Evolutionary conservation across 768 basidiomycete genomes (phyloP).

Genomic region (button mushroom (Agaricus bisporus)): DNA sequence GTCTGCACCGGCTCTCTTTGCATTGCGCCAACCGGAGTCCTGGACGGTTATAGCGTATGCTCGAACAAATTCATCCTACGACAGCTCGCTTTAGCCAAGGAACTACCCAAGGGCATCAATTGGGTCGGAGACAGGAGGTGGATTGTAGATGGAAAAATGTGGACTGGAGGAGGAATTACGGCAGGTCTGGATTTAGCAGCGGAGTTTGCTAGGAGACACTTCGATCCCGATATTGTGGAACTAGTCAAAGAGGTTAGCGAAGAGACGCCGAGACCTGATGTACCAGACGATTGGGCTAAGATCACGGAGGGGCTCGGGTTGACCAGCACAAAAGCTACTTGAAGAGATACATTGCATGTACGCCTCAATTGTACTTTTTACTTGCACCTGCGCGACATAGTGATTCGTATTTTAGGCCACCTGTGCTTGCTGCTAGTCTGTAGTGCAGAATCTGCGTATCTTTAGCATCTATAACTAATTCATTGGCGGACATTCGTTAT

Average conservation of each 20-base stretch:
- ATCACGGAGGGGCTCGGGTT: slow-evolving; percentile 19
- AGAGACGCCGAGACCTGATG: slow-evolving; percentile 19
- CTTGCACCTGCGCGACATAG: too few species aligned
- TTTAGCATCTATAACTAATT: too few species aligned
- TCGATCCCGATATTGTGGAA: slow-evolving; percentile 18
- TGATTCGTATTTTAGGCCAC: too few species aligned
- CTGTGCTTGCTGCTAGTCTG: too few species aligned
- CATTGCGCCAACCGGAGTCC: slow-evolving; percentile 18
- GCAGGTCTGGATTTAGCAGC: slow-evolving; percentile 23
- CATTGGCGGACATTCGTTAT: too few species aligned
- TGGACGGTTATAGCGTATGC: slow-evolving; percentile 20
- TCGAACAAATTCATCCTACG: slow-evolving; percentile 18
- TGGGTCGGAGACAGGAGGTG: slow-evolving; percentile 24
- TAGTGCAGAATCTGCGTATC: too few species aligned
- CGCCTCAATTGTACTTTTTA: too few species aligned
- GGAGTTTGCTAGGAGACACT: slow-evolving; percentile 20
- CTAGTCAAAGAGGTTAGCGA: slow-evolving; percentile 17
- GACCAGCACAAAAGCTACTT: neutral
- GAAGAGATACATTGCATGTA: too few species aligned
- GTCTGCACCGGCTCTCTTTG: slow-evolving; percentile 21
- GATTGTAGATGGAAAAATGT: slow-evolving; percentile 22
- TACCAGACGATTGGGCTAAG: slow-evolving; percentile 20
- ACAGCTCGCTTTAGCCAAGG: neutral
- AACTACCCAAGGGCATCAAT: slow-evolving; percentile 18
- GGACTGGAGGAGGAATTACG: slow-evolving; percentile 22